Base-by-base conservation (phyloP, 768 basidiomycete genomes). In the Suillus hirtellus region DNA sequence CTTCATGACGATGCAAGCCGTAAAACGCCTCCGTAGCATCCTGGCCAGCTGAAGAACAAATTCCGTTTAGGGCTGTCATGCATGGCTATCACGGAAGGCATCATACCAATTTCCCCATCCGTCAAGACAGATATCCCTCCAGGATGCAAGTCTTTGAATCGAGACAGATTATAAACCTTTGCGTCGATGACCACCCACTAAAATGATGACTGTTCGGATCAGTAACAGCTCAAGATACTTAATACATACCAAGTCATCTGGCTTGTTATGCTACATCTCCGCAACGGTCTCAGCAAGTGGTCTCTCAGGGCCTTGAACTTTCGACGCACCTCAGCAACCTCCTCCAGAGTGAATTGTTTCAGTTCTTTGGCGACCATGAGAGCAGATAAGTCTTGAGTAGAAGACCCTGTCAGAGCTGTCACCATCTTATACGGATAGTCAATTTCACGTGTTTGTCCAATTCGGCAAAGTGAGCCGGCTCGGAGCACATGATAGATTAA, bases 21-120 rank as follows among this genome's bases (percentile, higher is more conserved):
- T 89, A 97, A 80, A 98, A 97, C 5, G 84, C 84, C 42, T 93
- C 89, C 0, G 95, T 96, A 1, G 89, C 89, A 69, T 97, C 95
- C 73, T 92, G 83, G 10, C 93, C 95, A 59, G 92, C 93, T 89
- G 64, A 59, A 58, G 24, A 62, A 38, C 9, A 34, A 42, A 62
- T 34, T 61, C 31, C 46, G 35, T 43, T 50, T 31, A 34, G 35
- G 24, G 34, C 17, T 7, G 19, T 15, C 12, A 49, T 21, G 44
- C 50, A 17, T 9, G 34, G 44, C 49, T 17, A 44, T 53, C 52
- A 34, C n/a, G 31, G 15, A 35, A 44, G 11, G 69, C 31, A 15
- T 69, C 88, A 63, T 63, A 89, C 92, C 92, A 55, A 96, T 84
- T 68, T 91, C 89, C 5, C 80, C 76, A 69, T 92, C 88, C n/a